A percentile compares a stretch with the other conserved stretches of the same genome.
Evolutionary conservation across 192 early-diverging fungal genomes (phyloP).

Genomic region (Coemansia sp.): DNA sequence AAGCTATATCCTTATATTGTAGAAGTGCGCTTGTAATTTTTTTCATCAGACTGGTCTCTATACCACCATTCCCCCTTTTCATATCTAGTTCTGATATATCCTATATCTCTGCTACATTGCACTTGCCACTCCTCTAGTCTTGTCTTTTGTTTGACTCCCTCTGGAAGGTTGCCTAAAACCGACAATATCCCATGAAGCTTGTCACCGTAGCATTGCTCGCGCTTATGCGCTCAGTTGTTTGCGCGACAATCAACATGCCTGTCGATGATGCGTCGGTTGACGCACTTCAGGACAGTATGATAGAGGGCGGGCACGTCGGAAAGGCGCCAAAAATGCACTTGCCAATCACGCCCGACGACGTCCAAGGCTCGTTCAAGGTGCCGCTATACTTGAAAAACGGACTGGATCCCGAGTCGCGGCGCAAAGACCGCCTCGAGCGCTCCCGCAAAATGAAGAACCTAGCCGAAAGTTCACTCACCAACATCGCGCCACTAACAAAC

Average conservation of each 20-base stretch:
- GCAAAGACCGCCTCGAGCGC: conserved; percentile 42
- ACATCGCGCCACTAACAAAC: conserved; percentile 30
- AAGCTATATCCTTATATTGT: not conserved
- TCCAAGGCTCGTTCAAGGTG: conserved; percentile 35
- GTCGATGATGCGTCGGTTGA: conserved; percentile 12
- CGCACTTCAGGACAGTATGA: not conserved
- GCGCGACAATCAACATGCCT: conserved; percentile 12
- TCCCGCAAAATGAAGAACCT: conserved; percentile 40
- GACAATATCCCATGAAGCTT: conserved; percentile 15
- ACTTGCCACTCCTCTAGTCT: not conserved
- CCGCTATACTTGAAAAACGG: conserved; percentile 49
- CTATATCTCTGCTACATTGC: not conserved
- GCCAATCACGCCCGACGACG: conserved; percentile 22
- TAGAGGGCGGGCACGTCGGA: conserved; percentile 17
- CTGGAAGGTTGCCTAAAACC: not conserved
- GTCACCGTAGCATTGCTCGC: conserved; percentile 17
- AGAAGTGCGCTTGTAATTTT: not conserved
- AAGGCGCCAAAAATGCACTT: conserved; percentile 21
- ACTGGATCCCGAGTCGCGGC: conserved; percentile 48
- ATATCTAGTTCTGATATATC: not conserved
- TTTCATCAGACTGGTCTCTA: not conserved
- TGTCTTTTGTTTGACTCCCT: not conserved
- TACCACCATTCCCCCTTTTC: not conserved
- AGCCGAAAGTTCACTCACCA: conserved; percentile 23
- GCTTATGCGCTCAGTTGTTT: conserved; percentile 20